Conservation (phyloP, 192 early-diverging fungal genomes). For the Gigaspora rosea region DNA sequence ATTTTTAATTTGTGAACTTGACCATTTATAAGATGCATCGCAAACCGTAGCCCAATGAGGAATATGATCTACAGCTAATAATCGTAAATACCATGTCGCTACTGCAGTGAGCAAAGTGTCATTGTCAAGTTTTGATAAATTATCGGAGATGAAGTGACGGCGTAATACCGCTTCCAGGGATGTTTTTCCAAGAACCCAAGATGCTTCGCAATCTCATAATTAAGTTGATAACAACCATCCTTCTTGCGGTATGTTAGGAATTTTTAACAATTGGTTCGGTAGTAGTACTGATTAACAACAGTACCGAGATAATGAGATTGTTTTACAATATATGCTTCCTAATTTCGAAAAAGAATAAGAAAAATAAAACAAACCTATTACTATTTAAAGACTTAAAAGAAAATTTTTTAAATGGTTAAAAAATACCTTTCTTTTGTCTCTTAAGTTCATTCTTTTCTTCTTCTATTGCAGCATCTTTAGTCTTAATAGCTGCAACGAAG, state of each 20-base stretch:
- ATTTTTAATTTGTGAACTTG: slow-evolving; percentile 4
- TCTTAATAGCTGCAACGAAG: not conserved
- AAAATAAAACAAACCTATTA: too few relatives aligned
- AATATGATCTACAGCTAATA: not conserved
- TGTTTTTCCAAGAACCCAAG: not conserved
- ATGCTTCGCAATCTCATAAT: not conserved
- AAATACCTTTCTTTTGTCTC: not conserved
- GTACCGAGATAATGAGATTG: not conserved
- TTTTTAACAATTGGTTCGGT: not conserved
- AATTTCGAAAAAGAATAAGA: not conserved
- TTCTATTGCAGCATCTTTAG: not conserved
- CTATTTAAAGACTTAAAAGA: not conserved
- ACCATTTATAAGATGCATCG: not conserved
- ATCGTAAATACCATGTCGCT: not conserved
- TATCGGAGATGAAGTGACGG: not conserved
- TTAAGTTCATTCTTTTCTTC: not conserved
- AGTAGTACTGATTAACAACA: not conserved
- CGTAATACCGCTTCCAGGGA: not conserved
- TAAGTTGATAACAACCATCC: not conserved
- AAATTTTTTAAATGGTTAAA: not conserved
- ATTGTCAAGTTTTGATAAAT: not conserved
- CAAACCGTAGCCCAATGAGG: not conserved
- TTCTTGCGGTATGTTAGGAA: not conserved
- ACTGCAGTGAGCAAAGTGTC: not conserved
- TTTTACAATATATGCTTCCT: not conserved